A percentile compares a stretch with the other conserved stretches of the same genome.
Evolutionary conservation across 192 early-diverging fungal species (phyloP).

Genomic region (Coemansia sp.): DNA sequence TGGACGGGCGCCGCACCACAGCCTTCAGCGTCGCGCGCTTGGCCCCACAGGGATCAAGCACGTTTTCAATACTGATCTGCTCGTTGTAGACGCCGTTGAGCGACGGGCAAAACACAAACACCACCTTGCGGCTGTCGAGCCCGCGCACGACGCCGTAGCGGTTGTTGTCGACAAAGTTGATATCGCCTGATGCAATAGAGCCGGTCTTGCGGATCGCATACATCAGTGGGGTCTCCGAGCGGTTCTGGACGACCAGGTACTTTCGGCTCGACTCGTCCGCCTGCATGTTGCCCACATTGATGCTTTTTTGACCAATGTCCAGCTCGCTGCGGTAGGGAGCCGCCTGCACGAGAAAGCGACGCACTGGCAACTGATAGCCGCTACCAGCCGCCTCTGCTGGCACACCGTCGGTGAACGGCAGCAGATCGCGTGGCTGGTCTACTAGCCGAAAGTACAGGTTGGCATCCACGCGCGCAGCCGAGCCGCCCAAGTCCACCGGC

Average conservation of each 20-base stretch:
- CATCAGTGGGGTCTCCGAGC: conserved; percentile 82
- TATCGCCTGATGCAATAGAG: conserved; percentile 89
- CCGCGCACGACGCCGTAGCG: conserved; percentile 86
- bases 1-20: conserved; percentile 80
- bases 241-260: conserved; percentile 89
- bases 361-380: conserved; percentile 63
- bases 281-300: conserved; percentile 93
- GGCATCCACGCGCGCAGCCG: conserved; percentile 44
- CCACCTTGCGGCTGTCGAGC: conserved; percentile 88
- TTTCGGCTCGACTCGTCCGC: conserved; percentile 74
- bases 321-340: conserved; percentile 82
- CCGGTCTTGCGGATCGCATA: conserved; percentile 94
- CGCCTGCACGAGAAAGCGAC: conserved; percentile 87
- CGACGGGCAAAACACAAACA: conserved; percentile 90
- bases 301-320: conserved; percentile 94
- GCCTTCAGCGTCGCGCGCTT: conserved; percentile 86
- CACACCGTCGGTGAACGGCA: conserved; percentile 65
- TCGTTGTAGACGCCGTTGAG: conserved; percentile 87
- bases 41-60: conserved; percentile 79
- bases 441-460: conserved; percentile 80
- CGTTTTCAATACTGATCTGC: conserved; percentile 81
- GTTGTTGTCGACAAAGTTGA: conserved; percentile 68
- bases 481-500: conserved; percentile 32
- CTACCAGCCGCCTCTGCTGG: conserved; percentile 33
- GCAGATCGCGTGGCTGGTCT: conserved; percentile 86